Evolutionary conservation across 2,329 filamentous ascomycete genomes (phyloP), one percentile per base, ranked within the genome.

Genomic region (Verticillium dahliae): DNA sequence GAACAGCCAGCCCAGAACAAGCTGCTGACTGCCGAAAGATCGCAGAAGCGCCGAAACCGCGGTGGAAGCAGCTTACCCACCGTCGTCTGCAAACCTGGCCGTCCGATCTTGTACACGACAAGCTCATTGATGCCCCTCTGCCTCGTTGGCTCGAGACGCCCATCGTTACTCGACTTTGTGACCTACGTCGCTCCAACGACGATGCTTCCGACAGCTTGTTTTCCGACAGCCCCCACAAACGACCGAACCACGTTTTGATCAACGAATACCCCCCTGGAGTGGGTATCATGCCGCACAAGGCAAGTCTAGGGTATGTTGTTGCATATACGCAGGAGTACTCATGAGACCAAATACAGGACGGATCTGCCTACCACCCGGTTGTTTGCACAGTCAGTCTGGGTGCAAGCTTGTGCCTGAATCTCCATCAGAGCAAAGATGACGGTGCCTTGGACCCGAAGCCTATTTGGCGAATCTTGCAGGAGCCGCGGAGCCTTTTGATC

Each of bases 231-330:
- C 90, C 91, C 5, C 93, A 98, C 70, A 69, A 78, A 18, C 81
- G 79, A 4, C 91, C 94, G 2, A 99, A 98, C 69, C 95, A 98
- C 75, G 91, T 96, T 56, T 81, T 98, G 41, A 87, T 98, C 68
- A 99, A 99, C 71, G 93, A 97, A 73, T 99, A 98, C 73, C 81
- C 82, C 1, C 86, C 91, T 0, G 91, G 91, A 1, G 85, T 97
- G 65, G 94, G 94, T n/a, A 98, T 98, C 67, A 96, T 97, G 91
- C 88, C 93, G 56, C 94, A 98, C 73, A 95, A 97, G 78, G 73
- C 76, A 69, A 74, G 73, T 76, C 69, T 63, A 71, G 60, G 66
- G 62, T 62, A 65, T 57, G 64, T 60, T 22, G 57, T 64, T 58
- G 37, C 56, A 52, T 61, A 57, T 58, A 39, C 15, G 63, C 58